These are phyloP conservation scores for Pinus albicaulis DNA, from an alignment of 75 land plant species.

Conservation along the genomic window DNA sequence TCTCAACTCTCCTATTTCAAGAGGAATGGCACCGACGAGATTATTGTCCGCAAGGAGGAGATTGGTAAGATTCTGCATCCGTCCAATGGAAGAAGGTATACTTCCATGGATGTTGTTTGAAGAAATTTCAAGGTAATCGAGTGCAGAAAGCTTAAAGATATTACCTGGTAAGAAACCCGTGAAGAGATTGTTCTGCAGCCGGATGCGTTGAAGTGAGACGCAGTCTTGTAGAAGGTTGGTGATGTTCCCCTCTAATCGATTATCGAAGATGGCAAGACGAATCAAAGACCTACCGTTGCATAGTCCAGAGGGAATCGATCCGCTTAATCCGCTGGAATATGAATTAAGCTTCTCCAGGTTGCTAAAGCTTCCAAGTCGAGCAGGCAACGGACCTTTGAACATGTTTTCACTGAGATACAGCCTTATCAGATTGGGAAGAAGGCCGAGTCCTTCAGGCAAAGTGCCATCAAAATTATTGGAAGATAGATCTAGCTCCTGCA, in stretches of 20 bases:
- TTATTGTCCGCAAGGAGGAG: slow-evolving; percentile 57
- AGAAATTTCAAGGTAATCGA: slow-evolving; percentile 28
- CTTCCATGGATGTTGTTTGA: slow-evolving; percentile 39
- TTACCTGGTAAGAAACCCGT: slow-evolving; percentile 44
- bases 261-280: neutral
- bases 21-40: slow-evolving; percentile 60
- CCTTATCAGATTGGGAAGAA: slow-evolving; percentile 21
- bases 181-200: neutral
- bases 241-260: neutral
- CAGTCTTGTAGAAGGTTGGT: neutral
- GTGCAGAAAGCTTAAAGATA: slow-evolving; percentile 27
- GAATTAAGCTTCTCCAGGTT: neutral
- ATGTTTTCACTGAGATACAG: slow-evolving; percentile 32
- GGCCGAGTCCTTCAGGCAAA: slow-evolving; percentile 36
- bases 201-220: neutral
- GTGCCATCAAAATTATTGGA: slow-evolving; percentile 58
- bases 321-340: neutral
- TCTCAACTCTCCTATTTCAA: slow-evolving; percentile 33
- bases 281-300: neutral
- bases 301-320: neutral
- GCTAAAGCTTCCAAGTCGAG: neutral
- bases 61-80: slow-evolving; percentile 34
- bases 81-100: slow-evolving; percentile 19
- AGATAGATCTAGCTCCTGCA: slow-evolving; percentile 47
- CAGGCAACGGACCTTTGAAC: slow-evolving; percentile 9